Evolutionary conservation across 148 eudicot species (phyloP).

Genomic region (Cornus florida): DNA sequence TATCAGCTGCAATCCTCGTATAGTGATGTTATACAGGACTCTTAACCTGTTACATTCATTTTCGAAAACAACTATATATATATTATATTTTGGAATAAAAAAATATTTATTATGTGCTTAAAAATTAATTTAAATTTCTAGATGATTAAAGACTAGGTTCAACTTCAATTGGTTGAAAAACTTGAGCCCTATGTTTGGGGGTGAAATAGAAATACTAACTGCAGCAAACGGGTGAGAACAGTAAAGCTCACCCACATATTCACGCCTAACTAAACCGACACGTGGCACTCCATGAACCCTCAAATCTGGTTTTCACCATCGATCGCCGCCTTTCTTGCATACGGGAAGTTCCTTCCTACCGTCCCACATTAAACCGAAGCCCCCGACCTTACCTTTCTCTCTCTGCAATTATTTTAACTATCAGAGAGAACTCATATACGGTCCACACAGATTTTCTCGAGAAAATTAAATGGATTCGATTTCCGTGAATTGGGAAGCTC

Average conservation of each 20-base stretch:
- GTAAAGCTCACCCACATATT: neutral
- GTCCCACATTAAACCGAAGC: neutral
- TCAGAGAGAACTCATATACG: neutral
- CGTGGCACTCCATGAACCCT: neutral
- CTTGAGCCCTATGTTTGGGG: too few species aligned
- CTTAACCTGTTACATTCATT: too few species aligned
- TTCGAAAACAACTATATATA: too few species aligned
- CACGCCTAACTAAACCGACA: neutral
- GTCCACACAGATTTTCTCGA: neutral
- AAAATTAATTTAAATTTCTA: too few species aligned
- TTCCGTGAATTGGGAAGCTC: conserved; percentile 85
- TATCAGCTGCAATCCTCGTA: too few species aligned
- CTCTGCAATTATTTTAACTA: neutral
- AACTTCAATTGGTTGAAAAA: too few species aligned
- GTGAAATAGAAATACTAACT: too few species aligned
- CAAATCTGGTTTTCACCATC: neutral
- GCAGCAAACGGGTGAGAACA: neutral
- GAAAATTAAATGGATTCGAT: conserved; percentile 32
- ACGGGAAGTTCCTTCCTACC: too few species aligned
- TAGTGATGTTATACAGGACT: too few species aligned
- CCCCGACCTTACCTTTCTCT: neutral
- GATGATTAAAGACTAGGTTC: too few species aligned
- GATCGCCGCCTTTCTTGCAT: conserved; percentile 7
- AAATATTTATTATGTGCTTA: too few species aligned
- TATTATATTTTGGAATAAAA: too few species aligned